Evolutionary conservation across 257 asterid genomes (phyloP).

Genomic region (Solanum chilense): DNA sequence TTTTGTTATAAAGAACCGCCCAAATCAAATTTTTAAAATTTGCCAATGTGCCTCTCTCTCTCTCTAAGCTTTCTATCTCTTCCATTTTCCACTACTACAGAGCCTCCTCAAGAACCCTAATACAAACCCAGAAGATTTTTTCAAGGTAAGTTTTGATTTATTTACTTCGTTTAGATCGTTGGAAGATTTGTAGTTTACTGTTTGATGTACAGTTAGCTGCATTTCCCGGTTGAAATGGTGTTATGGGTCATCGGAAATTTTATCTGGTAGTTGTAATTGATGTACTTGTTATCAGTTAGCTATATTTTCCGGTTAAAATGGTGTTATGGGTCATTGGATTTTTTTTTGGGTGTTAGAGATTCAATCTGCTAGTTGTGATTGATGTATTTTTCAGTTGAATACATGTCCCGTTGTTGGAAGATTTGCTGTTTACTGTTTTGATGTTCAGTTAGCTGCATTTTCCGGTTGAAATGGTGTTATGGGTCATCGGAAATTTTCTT

Average conservation of each 20-base stretch:
- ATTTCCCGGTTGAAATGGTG: not conserved
- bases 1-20: constrained; percentile 36
- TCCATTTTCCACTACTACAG: not conserved
- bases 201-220: not conserved
- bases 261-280: too few species aligned
- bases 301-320: too few species aligned
- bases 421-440: too few species aligned
- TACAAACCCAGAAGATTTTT: not conserved
- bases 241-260: not conserved
- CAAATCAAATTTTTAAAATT: constrained; percentile 29
- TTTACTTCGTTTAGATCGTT: not conserved
- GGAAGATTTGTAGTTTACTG: not conserved
- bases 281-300: too few species aligned
- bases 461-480: not conserved
- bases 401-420: too few species aligned
- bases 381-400: too few species aligned
- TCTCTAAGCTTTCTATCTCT: not conserved
- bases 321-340: too few species aligned
- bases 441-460: not conserved
- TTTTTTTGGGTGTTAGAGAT: not conserved
- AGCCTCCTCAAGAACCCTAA: not conserved
- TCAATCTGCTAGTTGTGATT: too few species aligned
- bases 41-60: constrained; percentile 35
- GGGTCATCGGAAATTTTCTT: not conserved
- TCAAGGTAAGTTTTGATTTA: not conserved